Conservation (phyloP, 2,329 filamentous ascomycete species). For the Arthrobotrys sinensis region DNA sequence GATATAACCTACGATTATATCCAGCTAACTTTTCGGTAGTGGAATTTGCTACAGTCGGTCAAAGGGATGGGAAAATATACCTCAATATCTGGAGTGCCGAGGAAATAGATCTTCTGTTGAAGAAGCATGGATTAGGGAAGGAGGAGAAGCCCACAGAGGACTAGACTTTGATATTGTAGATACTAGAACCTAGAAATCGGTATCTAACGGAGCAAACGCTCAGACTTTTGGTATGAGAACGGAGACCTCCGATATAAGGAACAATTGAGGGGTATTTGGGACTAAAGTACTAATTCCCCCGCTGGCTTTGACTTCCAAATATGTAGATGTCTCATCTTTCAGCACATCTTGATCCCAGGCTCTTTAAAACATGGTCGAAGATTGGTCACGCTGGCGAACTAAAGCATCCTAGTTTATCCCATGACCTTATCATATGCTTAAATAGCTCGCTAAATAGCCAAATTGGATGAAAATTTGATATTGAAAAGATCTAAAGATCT, state of each 20-base stretch:
- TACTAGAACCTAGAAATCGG: constrained; percentile 34
- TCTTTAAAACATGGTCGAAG: background rate
- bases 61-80: constrained; percentile 96
- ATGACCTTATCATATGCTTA: constrained; percentile 57
- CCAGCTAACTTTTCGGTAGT: constrained; percentile 72
- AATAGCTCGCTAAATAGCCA: constrained; percentile 21
- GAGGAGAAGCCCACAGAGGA: constrained; percentile 80
- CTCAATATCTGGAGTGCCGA: constrained; percentile 97
- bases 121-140: constrained; percentile 96
- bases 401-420: constrained; percentile 39
- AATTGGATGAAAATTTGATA: constrained; percentile 24
- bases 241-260: constrained; percentile 6
- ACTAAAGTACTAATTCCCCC: background rate
- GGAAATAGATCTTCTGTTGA: constrained; percentile 92
- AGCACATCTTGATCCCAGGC: constrained; percentile 11
- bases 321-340: constrained; percentile 6
- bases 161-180: constrained; percentile 57
- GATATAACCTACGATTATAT: background rate
- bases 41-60: constrained; percentile 97
- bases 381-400: constrained; percentile 26
- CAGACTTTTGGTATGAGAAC: constrained; percentile 1
- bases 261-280: constrained; percentile 12
- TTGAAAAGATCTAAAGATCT: constrained; percentile 21
- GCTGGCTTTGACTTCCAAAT: background rate
- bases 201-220: constrained; percentile 39